A percentile compares a stretch with the other conserved stretches of the same genome.
These are phyloP conservation scores for Testicularia cyperi DNA, from an alignment of 1,284 basidiomycete species.

Conservation along the genomic window DNA sequence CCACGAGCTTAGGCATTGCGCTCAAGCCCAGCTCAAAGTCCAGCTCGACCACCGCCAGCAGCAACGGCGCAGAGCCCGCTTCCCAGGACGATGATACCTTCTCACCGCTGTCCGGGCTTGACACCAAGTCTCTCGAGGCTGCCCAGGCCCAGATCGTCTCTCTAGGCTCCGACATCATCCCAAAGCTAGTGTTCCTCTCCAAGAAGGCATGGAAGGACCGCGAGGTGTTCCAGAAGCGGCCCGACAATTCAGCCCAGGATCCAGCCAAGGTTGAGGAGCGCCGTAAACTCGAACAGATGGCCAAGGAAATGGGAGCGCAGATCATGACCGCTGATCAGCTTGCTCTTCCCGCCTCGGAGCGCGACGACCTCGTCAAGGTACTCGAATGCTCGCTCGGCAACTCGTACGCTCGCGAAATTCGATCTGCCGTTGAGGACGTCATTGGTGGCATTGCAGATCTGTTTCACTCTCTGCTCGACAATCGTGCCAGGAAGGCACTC, in stretches of 20 bases:
- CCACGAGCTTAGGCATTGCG: slow-evolving; percentile 42
- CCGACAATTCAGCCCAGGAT: slow-evolving; percentile 5
- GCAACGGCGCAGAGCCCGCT: neutral
- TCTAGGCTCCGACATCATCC: slow-evolving; percentile 39
- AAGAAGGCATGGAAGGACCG: slow-evolving; percentile 47
- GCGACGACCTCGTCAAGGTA: slow-evolving; percentile 21
- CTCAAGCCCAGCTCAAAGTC: slow-evolving; percentile 31
- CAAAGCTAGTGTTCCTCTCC: slow-evolving; percentile 49
- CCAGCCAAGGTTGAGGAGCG: slow-evolving; percentile 21
- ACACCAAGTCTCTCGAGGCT: slow-evolving; percentile 37
- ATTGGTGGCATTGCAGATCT: slow-evolving; percentile 42
- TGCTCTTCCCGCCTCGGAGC: slow-evolving; percentile 20
- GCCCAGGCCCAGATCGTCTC: slow-evolving; percentile 41
- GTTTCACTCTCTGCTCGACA: slow-evolving; percentile 46
- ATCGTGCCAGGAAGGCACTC: slow-evolving; percentile 35
- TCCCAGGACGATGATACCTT: neutral
- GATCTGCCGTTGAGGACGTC: slow-evolving; percentile 30
- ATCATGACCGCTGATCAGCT: slow-evolving; percentile 41
- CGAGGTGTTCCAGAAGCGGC: slow-evolving; percentile 26
- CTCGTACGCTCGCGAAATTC: slow-evolving; percentile 39
- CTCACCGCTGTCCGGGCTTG: slow-evolving; percentile 40
- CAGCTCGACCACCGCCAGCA: neutral
- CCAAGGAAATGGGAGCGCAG: slow-evolving; percentile 39
- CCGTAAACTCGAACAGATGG: slow-evolving; percentile 29
- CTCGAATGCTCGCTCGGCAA: slow-evolving; percentile 36